phyloP scores from a whole-genome alignment of 2,329 filamentous ascomycete species.

The Emmonsiellopsis sp. region DNA sequence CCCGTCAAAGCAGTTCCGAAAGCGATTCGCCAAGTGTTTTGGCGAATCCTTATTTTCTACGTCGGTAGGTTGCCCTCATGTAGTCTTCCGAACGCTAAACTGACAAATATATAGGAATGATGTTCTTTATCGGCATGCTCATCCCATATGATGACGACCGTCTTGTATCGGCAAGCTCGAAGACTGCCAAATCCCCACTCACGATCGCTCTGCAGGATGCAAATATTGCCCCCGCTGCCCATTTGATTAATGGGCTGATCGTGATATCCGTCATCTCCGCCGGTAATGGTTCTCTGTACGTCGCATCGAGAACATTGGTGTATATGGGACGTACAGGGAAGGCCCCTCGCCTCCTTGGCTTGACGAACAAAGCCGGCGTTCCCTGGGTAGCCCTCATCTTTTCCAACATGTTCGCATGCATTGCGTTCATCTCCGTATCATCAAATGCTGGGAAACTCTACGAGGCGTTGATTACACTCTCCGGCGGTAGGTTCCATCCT shows the following conservation, averaged over 20 bases:
- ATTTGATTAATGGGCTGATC: slow-evolving; percentile 71
- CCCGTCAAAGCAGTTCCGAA: slow-evolving; percentile 37
- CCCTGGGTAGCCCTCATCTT: slow-evolving; percentile 54
- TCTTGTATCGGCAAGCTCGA: slow-evolving; percentile 52
- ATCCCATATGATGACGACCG: slow-evolving; percentile 60
- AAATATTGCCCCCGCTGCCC: slow-evolving; percentile 62
- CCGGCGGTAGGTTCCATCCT: slow-evolving; percentile 18
- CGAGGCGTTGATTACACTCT: slow-evolving; percentile 25
- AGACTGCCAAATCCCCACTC: slow-evolving; percentile 63
- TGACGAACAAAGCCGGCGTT: slow-evolving; percentile 56
- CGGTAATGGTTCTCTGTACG: slow-evolving; percentile 69
- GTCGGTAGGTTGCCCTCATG: slow-evolving; percentile 34
- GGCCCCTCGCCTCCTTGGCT: slow-evolving; percentile 60
- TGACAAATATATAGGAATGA: slow-evolving; percentile 42
- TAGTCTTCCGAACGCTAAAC: neutral
- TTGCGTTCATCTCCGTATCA: slow-evolving; percentile 24
- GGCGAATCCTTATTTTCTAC: slow-evolving; percentile 47
- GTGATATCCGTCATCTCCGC: slow-evolving; percentile 63
- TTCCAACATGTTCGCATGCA: slow-evolving; percentile 59
- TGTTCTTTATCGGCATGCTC: slow-evolving; percentile 66
- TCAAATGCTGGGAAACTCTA: slow-evolving; percentile 24
- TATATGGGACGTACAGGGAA: slow-evolving; percentile 68
- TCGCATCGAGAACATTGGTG: slow-evolving; percentile 63
- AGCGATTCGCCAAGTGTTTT: slow-evolving; percentile 34
- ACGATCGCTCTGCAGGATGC: slow-evolving; percentile 66